phyloP scores from a whole-genome alignment of 169 alveolate genomes.

The Perkinsus chesapeaki region DNA sequence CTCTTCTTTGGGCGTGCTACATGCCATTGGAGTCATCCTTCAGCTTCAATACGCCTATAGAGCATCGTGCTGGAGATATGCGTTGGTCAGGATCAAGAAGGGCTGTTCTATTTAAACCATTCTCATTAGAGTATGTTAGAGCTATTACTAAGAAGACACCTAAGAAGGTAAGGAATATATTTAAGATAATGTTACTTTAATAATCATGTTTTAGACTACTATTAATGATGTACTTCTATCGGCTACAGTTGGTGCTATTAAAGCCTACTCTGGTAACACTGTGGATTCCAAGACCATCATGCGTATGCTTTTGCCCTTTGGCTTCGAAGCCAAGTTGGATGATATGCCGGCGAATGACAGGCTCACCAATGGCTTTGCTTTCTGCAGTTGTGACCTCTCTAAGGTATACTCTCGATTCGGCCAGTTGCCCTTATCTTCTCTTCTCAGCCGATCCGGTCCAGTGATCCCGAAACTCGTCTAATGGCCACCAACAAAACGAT shows the following conservation, averaged over 20 bases:
- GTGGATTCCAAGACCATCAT: background rate
- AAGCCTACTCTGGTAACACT: background rate
- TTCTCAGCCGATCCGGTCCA: background rate
- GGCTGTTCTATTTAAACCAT: background rate
- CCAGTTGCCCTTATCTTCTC: background rate
- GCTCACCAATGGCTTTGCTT: background rate
- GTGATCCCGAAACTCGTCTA: background rate
- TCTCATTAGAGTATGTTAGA: background rate
- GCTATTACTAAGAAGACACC: background rate
- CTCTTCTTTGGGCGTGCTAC: background rate
- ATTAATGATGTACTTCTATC: background rate
- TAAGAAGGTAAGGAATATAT: background rate
- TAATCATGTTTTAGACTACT: background rate
- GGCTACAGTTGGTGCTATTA: background rate
- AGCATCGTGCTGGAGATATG: background rate
- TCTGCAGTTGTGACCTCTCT: background rate
- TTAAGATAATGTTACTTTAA: too few species aligned
- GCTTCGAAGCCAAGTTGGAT: background rate
- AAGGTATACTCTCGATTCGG: background rate
- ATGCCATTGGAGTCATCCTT: background rate
- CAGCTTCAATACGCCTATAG: background rate
- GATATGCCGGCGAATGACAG: background rate
- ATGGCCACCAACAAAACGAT: background rate
- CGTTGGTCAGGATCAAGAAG: background rate
- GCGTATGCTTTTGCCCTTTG: background rate